Evolutionary conservation across 768 basidiomycete species (phyloP), one percentile per base, ranked within the genome.

Genomic region (Tulasnella sp.): DNA sequence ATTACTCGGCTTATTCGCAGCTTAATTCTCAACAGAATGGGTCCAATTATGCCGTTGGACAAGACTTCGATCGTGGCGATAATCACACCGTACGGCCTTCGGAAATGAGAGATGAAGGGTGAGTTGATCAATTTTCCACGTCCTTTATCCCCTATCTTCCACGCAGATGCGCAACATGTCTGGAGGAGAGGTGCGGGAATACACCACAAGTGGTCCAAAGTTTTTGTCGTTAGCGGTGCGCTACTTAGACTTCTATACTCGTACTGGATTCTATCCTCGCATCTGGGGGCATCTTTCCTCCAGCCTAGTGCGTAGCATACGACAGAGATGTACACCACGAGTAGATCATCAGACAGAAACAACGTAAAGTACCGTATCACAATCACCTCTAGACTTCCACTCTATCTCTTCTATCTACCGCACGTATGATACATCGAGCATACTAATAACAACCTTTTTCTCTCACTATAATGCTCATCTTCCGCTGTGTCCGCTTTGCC

Each of bases 31-130:
- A 51, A 39, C 35, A 42, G 24, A 54, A 46, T 51, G 46, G 39
- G 37, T 24, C 39, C 35, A 25, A 65, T 61, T 69, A 22, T 66
- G 76, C 46, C 37, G 31, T 58, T 35, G 34, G 44, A 43, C 54
- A 55, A 34, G 37, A 55, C 34, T 35, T 33, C 37, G 51, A 57
- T 53, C n/a, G 29, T 40, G 32, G 61, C 56, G 53, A 54, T 7
- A 31, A 45, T 48, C 40, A 45, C 49, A 56, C 54, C 29, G 69
- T 90, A 13, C 74, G 86, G 29, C 85, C 85, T 15, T 82, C 82
- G 9, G 90, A 95, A 66, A 90, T 89, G 87, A 89, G 90, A 66
- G 92, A 95, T 59, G 91, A 93, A 84, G 91, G 91, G 92, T 96
- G 77, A 88, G 90, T 76, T 48, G 29, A 29, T 37, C 49, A 56